phyloP scores from a whole-genome alignment of 129 eudicot genomes.

The Flaveria linearis region DNA sequence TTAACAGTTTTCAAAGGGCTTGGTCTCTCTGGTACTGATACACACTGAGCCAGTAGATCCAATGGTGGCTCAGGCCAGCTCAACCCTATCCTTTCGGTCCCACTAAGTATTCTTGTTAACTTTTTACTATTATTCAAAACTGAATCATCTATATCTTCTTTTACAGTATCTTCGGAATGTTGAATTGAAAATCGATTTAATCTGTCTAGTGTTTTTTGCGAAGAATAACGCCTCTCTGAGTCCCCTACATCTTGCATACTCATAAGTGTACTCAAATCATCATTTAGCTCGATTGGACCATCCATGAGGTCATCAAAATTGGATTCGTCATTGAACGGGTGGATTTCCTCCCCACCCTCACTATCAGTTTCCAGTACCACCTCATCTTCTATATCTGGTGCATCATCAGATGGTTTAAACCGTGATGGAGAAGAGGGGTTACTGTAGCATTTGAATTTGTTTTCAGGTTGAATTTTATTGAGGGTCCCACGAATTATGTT shows the following conservation, averaged over 20 bases:
- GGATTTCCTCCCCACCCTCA: constrained; percentile 75
- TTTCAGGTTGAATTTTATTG: constrained; percentile 48
- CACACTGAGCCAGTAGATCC: constrained; percentile 66
- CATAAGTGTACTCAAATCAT: not conserved
- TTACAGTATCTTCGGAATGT: constrained; percentile 27
- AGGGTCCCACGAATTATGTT: constrained; percentile 75
- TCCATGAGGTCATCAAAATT: constrained; percentile 48
- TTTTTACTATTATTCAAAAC: constrained; percentile 21
- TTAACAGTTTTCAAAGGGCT: constrained; percentile 47
- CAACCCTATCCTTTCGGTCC: constrained; percentile 77
- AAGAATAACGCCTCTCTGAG: constrained; percentile 49
- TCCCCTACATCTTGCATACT: constrained; percentile 30
- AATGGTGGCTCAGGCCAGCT: constrained; percentile 95
- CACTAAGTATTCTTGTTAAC: constrained; percentile 60
- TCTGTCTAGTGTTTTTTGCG: constrained; percentile 59
- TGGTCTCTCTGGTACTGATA: constrained; percentile 56
- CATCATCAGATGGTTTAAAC: constrained; percentile 75
- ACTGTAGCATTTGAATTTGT: constrained; percentile 70
- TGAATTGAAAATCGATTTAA: constrained; percentile 50
- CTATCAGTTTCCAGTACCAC: constrained; percentile 69
- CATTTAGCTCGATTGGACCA: constrained; percentile 23
- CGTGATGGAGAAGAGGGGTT: constrained; percentile 94
- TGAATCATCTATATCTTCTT: constrained; percentile 31
- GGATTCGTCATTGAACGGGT: constrained; percentile 64
- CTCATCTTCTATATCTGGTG: constrained; percentile 75